Evolutionary conservation across 148 eudicot genomes (phyloP), one percentile per base, ranked within the genome.

Genomic region (Dianthus caryophyllus): DNA sequence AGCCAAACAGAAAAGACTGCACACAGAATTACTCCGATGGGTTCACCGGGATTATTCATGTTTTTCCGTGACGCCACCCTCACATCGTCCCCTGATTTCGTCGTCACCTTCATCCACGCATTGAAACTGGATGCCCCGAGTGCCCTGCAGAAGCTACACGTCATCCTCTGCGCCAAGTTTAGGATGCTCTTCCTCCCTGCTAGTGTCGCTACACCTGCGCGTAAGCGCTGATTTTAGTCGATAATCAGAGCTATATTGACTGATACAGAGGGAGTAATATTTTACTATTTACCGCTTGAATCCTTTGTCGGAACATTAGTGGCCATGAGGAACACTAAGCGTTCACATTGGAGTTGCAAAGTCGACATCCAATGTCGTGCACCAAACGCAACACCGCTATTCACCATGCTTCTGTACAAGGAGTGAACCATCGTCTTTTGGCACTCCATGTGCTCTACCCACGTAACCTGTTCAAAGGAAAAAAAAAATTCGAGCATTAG

Each of bases 381-480:
- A 2, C 97, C 97, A 71, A 88, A 95, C 66, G 97, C 97, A 24
- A 85, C 66, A 18, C 99, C 99, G 33, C 94, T 90, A 65, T 85
- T 90, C 6, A 90, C 91, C 26, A 87, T 78, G 14, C 88, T 56
- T 25, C 96, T 84, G 71, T 86, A 95, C 79, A 95, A 65, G 29
- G 93, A 72, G 41, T 89, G 89, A 33, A 84, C 82, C 16, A 77
- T 67, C 65, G 75, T 76, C 65, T 82, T 95, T 41, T 88, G 97
- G 82, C 85, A 94, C 62, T 88, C 97, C 72, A 86, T 71, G 76
- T 94, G 99, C 70, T 94, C 99, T 20, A 94, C 88, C 96, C 99
- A 94, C 20, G 83, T 90, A 75, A 94, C 99, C 99, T 94, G 39
- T 41, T 21, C 13, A 46, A 22, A 12, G 33, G 5, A 24, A 27